Evolutionary conservation across 2,329 filamentous ascomycete species (phyloP).

Genomic region (Magnaporthiopsis incrustans): DNA sequence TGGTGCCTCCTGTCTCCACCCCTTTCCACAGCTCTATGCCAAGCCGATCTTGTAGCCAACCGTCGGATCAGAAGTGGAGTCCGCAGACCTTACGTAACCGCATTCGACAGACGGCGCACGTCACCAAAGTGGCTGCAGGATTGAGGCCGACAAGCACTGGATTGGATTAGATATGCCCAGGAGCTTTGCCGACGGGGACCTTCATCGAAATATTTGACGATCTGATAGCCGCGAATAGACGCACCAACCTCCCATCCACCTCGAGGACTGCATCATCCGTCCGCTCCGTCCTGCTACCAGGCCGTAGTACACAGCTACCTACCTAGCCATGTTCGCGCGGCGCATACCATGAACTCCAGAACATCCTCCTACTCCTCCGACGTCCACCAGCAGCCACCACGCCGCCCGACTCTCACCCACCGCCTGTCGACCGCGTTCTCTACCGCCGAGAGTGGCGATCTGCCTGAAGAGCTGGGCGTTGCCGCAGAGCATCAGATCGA

Average conservation of each 20-base stretch:
- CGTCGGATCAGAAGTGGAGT: not conserved
- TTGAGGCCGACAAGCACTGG: not conserved
- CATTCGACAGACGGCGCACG: not conserved
- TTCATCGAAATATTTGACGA: not conserved
- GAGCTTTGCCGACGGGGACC: not conserved
- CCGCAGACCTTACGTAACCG: not conserved
- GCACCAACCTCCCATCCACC: not conserved
- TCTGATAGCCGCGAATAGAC: not conserved
- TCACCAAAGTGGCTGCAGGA: not conserved
- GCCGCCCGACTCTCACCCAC: conserved; percentile 51
- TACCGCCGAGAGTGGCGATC: conserved; percentile 54
- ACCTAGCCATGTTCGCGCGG: conserved; percentile 3
- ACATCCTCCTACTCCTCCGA: conserved; percentile 8
- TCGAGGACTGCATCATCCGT: not conserved
- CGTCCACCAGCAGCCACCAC: conserved; percentile 16
- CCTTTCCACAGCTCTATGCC: not conserved
- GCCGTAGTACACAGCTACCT: not conserved
- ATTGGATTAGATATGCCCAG: not conserved
- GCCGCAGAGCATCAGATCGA: conserved; percentile 65
- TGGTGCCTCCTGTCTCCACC: not conserved
- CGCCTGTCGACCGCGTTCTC: conserved; percentile 62
- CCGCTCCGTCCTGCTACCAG: not conserved
- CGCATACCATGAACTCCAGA: conserved; percentile 9
- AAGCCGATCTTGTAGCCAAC: not conserved
- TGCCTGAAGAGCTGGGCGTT: conserved; percentile 36